Evolutionary conservation across 78 protist species (phyloP).

Genomic region (Bodo saltans): DNA sequence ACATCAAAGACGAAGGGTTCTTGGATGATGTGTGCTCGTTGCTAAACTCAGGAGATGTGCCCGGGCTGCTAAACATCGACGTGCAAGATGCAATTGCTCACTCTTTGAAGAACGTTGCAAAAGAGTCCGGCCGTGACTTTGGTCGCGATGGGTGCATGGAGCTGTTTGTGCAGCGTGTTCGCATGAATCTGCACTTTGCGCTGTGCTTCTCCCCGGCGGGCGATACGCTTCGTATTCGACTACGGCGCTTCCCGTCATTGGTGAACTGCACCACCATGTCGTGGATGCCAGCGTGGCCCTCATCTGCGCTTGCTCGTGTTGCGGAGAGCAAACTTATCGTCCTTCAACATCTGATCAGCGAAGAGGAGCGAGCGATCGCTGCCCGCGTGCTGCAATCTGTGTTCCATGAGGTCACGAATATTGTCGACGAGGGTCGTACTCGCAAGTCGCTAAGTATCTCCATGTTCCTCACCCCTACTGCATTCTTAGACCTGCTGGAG

Average conservation of each 20-base stretch:
- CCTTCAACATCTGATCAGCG: not conserved
- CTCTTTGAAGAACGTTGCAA: not conserved
- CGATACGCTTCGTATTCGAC: conserved; percentile 40
- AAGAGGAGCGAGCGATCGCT: not conserved
- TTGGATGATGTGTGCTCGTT: conserved; percentile 32
- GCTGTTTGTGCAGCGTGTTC: conserved; percentile 40
- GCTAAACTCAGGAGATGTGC: conserved; percentile 54
- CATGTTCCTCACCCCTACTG: conserved; percentile 23
- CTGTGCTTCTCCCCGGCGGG: conserved; percentile 61
- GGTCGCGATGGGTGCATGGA: not conserved
- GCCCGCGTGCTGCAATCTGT: not conserved
- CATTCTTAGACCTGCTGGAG: conserved; percentile 23
- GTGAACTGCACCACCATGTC: conserved; percentile 57
- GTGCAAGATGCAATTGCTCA: conserved; percentile 15
- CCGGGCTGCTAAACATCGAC: conserved; percentile 37
- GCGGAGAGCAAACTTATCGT: not conserved
- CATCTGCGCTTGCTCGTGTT: too few relatives aligned
- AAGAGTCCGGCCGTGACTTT: not conserved
- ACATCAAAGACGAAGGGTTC: conserved; percentile 9
- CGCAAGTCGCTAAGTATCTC: not conserved
- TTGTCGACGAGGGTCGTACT: not conserved
- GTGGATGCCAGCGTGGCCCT: too few relatives aligned
- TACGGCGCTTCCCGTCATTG: conserved; percentile 56
- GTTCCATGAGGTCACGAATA: conserved; percentile 4
- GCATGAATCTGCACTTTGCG: conserved; percentile 50